Conservation (phyloP, 2,329 filamentous ascomycete genomes). For the Cadophora malorum region DNA sequence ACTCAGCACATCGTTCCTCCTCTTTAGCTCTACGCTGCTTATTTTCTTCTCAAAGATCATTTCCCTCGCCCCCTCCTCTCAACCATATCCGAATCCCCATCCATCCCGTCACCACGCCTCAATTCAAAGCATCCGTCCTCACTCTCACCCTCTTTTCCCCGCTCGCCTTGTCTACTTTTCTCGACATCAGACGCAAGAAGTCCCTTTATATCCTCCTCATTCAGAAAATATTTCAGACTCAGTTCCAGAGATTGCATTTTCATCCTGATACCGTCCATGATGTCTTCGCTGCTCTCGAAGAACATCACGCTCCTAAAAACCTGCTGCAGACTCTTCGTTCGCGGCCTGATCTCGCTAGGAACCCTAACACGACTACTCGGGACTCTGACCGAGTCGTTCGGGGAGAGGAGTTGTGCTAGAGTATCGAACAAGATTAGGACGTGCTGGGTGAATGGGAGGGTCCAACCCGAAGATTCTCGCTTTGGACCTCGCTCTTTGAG, state of each 20-base stretch:
- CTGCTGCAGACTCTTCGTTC: conserved; percentile 14
- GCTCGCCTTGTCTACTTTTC: too few species aligned
- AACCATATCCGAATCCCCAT: too few species aligned
- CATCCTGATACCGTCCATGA: neutral
- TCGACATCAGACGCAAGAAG: neutral
- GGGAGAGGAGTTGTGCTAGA: conserved; percentile 10
- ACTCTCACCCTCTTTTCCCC: neutral
- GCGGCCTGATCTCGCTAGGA: conserved; percentile 2
- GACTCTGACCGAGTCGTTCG: neutral
- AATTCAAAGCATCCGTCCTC: too few species aligned
- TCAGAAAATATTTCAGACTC: neutral
- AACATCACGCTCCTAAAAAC: conserved; percentile 4
- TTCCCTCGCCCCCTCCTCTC: neutral
- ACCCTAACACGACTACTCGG: neutral
- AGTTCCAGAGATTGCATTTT: neutral
- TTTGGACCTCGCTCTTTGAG: too few species aligned
- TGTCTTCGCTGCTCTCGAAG: neutral
- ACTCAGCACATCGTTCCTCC: neutral
- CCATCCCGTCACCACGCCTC: too few species aligned
- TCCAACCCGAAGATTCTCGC: neutral
- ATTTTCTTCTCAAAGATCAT: neutral
- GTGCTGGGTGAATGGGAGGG: neutral
- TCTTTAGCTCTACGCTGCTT: neutral
- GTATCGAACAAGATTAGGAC: conserved; percentile 5
- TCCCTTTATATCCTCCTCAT: neutral